phyloP scores from a whole-genome alignment of 2,329 filamentous ascomycete species.

The Hypoxylon sp. region DNA sequence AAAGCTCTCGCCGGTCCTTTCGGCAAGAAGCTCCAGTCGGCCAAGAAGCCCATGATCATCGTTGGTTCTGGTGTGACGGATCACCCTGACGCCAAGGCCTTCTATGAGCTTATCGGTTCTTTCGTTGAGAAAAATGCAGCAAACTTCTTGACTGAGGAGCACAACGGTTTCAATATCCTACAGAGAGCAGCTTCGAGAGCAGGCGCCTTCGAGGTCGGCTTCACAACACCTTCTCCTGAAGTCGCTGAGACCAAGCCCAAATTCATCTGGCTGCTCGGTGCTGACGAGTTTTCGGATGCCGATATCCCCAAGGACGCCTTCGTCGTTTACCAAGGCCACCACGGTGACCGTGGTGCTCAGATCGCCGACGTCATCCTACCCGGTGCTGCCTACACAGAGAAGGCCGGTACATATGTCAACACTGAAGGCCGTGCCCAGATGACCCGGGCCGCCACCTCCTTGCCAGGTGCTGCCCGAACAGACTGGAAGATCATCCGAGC shows the following conservation, averaged over 20 bases:
- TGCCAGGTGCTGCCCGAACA: constrained; percentile 89
- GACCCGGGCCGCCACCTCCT: constrained; percentile 87
- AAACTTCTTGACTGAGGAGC: constrained; percentile 89
- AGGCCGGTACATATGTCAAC: constrained; percentile 95
- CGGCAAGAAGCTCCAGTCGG: constrained; percentile 89
- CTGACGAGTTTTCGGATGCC: constrained; percentile 86
- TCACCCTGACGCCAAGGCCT: constrained; percentile 89
- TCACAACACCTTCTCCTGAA: constrained; percentile 83
- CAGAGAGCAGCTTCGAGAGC: constrained; percentile 93
- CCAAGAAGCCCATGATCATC: constrained; percentile 96
- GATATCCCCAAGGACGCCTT: constrained; percentile 97
- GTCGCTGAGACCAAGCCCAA: constrained; percentile 90
- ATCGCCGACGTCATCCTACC: constrained; percentile 94
- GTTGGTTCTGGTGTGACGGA: constrained; percentile 93
- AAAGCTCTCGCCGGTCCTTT: constrained; percentile 86
- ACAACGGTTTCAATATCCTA: constrained; percentile 98
- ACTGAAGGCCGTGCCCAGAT: constrained; percentile 97
- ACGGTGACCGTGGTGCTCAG: constrained; percentile 93
- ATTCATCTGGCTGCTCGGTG: constrained; percentile 96
- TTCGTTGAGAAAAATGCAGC: constrained; percentile 94
- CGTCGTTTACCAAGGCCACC: constrained; percentile 97
- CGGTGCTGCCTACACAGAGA: constrained; percentile 96
- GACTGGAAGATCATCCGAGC: constrained; percentile 99
- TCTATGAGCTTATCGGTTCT: constrained; percentile 88
- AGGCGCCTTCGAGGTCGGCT: constrained; percentile 95